phyloP scores from a whole-genome alignment of 2,329 filamentous ascomycete genomes.

The Penicillium concentricum region DNA sequence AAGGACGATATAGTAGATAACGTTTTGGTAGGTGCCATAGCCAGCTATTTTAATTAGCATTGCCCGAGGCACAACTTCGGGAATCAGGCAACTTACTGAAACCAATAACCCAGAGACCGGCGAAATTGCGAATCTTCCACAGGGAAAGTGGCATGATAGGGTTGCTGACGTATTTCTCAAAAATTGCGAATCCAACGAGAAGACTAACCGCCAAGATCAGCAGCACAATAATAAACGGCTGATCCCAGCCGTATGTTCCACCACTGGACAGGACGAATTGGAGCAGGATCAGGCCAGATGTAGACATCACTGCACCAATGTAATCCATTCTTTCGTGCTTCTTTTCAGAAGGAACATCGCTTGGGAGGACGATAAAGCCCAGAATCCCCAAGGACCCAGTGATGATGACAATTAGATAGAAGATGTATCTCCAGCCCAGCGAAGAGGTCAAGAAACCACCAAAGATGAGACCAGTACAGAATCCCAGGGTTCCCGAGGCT shows the following conservation, averaged over 20 bases:
- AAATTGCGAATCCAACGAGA: conserved; percentile 39
- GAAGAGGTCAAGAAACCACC: conserved; percentile 42
- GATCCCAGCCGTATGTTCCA: conserved; percentile 48
- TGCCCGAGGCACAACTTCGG: rapidly evolving
- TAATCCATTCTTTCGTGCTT: conserved; percentile 42
- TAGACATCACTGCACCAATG: conserved; percentile 44
- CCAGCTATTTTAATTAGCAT: conserved; percentile 30
- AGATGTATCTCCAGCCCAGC: conserved; percentile 43
- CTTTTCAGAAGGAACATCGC: conserved; percentile 35
- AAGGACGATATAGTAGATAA: conserved; percentile 46
- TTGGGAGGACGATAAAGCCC: conserved; percentile 40
- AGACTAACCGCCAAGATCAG: conserved; percentile 40
- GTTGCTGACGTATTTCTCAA: conserved; percentile 47
- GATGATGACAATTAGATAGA: conserved; percentile 36
- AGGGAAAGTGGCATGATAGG: conserved; percentile 49
- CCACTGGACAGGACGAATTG: conserved; percentile 49
- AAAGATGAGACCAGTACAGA: conserved; percentile 43
- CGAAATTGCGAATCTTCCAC: conserved; percentile 50
- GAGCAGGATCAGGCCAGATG: conserved; percentile 44
- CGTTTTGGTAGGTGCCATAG: conserved; percentile 45
- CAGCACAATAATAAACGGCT: conserved; percentile 47
- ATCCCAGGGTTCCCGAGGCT: conserved; percentile 41
- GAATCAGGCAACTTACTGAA: conserved; percentile 32
- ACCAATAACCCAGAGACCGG: conserved; percentile 46
- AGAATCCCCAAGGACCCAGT: conserved; percentile 32